phyloP scores from a whole-genome alignment of 1,284 basidiomycete species.

The Trametes hirsuta region DNA sequence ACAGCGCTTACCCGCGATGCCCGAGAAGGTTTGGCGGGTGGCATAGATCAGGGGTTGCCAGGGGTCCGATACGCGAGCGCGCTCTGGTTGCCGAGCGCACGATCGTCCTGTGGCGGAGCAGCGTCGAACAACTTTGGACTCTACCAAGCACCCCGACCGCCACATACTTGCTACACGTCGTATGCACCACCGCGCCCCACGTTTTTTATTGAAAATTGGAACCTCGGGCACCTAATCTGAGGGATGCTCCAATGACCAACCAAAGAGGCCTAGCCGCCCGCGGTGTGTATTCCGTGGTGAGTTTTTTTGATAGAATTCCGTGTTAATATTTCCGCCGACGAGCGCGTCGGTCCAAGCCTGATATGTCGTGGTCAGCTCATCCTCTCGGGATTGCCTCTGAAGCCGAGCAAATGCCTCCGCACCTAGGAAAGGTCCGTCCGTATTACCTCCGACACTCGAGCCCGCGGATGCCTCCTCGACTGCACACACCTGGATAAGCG shows the following conservation, averaged over 20 bases:
- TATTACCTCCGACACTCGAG: not conserved
- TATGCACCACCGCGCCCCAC: no score
- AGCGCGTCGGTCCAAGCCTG: slow-evolving; percentile 2
- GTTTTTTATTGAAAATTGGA: no score
- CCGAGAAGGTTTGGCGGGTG: not conserved
- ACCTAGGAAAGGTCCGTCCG: not conserved
- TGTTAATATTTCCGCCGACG: not conserved
- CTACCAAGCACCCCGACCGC: not conserved
- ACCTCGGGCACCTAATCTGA: not conserved
- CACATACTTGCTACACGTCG: not conserved
- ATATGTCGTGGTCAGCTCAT: slow-evolving; percentile 4
- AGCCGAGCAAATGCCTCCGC: not conserved
- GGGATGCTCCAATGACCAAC: not conserved
- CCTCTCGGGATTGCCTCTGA: not conserved
- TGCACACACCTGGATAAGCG: not conserved
- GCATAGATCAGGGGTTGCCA: slow-evolving; percentile 16
- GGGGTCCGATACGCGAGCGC: slow-evolving; percentile 8
- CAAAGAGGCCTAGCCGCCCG: no score
- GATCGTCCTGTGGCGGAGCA: slow-evolving; percentile 1
- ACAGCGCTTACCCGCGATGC: not conserved
- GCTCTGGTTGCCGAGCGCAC: slow-evolving; percentile 4
- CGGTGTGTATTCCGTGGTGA: not conserved
- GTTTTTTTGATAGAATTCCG: not conserved
- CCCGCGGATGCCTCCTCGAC: not conserved
- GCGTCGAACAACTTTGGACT: slow-evolving; percentile 1